These are phyloP conservation scores for Gonium pectorale DNA, from an alignment of 139 green algal genomes.

Conservation along the genomic window DNA sequence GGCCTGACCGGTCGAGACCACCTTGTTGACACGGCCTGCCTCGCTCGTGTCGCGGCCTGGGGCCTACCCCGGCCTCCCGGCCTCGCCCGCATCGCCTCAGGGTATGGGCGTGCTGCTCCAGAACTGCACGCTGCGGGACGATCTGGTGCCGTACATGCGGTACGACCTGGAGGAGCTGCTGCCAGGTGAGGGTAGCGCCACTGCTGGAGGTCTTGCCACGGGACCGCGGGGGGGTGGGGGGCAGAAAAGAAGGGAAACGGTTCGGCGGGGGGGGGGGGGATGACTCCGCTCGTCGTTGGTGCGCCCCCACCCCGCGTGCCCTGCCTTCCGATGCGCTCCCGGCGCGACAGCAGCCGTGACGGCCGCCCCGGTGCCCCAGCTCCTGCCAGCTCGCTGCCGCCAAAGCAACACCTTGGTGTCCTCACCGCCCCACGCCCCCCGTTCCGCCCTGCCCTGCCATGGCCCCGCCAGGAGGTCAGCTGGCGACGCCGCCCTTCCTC, in stretches of 20 bases:
- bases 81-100: background rate
- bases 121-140: background rate
- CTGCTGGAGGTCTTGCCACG: no score
- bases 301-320: no score
- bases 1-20: no score
- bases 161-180: slow-evolving; percentile 25
- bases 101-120: slow-evolving; percentile 12
- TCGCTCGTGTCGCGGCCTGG: background rate
- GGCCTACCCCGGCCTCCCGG: no score
- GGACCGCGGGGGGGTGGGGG: no score
- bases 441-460: background rate
- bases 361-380: no score
- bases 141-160: slow-evolving; percentile 8
- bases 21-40: background rate
- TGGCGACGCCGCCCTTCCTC: background rate
- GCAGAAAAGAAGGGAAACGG: no score
- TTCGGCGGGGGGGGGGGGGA: no score
- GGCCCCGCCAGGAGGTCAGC: no score
- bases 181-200: slow-evolving; percentile 22
- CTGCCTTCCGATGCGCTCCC: no score
- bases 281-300: no score
- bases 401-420: background rate
- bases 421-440: background rate
- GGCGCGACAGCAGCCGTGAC: no score
- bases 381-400: background rate